Evolutionary conservation across 225 moss, liverwort and hornwort genomes (phyloP), one percentile per base, ranked within the genome.

Genomic region (Antitrichia curtipendula): DNA sequence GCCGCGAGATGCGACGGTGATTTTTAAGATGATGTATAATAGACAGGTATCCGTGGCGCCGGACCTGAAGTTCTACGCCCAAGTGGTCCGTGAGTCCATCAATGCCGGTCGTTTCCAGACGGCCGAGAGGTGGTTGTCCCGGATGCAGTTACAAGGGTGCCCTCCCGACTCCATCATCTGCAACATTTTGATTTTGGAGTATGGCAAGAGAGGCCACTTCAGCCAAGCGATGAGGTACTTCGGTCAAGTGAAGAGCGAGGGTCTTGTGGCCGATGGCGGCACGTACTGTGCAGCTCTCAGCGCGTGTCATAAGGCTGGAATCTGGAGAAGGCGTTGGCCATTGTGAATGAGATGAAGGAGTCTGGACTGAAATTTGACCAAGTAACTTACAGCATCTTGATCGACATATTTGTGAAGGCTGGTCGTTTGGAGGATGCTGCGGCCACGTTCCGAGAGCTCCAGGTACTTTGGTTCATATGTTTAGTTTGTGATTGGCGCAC

Each of bases 361-460:
- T 72, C 74, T 58, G 92, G 93, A 8, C 66, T 93, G 60, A 50
- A 87, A 75, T 87, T 90, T 59, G 94, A 96, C 74, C 94, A 93
- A 75, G 91, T 95, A 27, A 87, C 92, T 23, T 95, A 92, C 81
- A 95, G 94, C 82, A 92, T 96, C 73, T 70, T 96, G 86, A 90
- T 96, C 27, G 95, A 95, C 86, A 91, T 96, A 83, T 96, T 86
- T 83, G 95, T 95, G 41, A 96, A 96, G 87, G 93, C 93, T 29
- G 94, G 95, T 20, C 89, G 89, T 89, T 91, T 91, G 68, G 95
- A 92, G 88, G 91, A 91, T 34, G 96, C 95, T 43, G 92, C 94
- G 15, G 81, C 93, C 14, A 87, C 82, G 29, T 96, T 96, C 40
- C 89, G 88, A 69, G 91, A 94, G 50, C 87, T 96, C 70, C 94